phyloP scores from a whole-genome alignment of 148 eudicot species.

The Bassia scoparia region DNA sequence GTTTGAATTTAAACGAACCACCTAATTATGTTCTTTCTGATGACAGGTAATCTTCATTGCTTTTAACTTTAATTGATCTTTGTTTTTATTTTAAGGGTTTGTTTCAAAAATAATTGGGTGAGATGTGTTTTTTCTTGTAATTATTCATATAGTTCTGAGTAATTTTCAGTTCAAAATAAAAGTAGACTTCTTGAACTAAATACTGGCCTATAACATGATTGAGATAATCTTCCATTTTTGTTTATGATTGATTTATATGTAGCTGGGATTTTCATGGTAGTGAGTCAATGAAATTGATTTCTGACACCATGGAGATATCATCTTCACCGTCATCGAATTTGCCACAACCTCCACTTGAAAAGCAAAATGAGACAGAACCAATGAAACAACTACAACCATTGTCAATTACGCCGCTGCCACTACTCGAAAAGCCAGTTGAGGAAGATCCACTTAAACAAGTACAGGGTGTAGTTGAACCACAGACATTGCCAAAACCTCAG shows the following conservation, averaged over 20 bases:
- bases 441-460: no score
- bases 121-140: no score
- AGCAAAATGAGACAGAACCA: no score
- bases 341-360: conserved; percentile 24
- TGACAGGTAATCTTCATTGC: conserved; percentile 53
- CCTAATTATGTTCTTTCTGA: conserved; percentile 26
- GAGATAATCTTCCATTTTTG: conserved; percentile 9
- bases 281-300: conserved; percentile 37
- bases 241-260: not conserved
- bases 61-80: conserved; percentile 12
- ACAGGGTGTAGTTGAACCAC: no score
- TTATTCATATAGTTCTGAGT: no score
- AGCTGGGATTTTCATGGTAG: not conserved
- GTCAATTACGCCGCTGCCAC: no score
- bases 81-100: conserved; percentile 9
- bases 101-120: no score
- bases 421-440: no score
- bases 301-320: conserved; percentile 17
- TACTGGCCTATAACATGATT: not conserved
- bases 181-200: no score
- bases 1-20: conserved; percentile 25
- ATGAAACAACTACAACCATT: no score
- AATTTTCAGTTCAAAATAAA: no score
- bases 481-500: no score
- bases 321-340: not conserved